These are phyloP conservation scores for Chalciporus piperatus DNA, from an alignment of 768 basidiomycete genomes.

Conservation along the genomic window DNA sequence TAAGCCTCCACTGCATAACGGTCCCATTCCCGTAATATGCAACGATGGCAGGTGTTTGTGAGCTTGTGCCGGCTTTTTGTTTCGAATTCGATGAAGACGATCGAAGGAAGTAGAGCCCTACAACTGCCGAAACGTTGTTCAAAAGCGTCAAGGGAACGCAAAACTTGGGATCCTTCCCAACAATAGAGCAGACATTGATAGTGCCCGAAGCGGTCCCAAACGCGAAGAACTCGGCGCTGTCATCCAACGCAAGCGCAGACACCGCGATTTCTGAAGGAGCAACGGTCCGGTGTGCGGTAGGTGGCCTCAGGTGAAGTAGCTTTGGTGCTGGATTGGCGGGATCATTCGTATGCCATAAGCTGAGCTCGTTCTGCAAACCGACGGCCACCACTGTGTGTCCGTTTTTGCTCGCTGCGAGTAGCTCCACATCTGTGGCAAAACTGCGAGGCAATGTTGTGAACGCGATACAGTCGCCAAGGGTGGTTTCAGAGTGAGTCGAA, in stretches of 20 bases:
- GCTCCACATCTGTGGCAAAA: conserved; percentile 78
- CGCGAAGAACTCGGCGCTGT: conserved; percentile 59
- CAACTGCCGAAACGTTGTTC: conserved; percentile 47
- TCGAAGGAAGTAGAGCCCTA: conserved; percentile 48
- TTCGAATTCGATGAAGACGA: conserved; percentile 5
- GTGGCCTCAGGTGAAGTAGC: neutral
- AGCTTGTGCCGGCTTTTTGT: conserved; percentile 18
- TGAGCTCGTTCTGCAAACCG: conserved; percentile 75
- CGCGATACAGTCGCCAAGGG: conserved; percentile 43
- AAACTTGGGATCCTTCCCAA: conserved; percentile 34
- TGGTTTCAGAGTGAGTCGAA: conserved; percentile 20
- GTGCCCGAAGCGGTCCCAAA: conserved; percentile 69
- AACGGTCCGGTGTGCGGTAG: conserved; percentile 47
- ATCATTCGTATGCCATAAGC: conserved; percentile 58
- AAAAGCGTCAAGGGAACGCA: conserved; percentile 42
- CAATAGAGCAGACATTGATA: conserved; percentile 62
- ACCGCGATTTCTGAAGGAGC: conserved; percentile 49
- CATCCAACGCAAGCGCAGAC: conserved; percentile 63
- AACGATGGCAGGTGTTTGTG: conserved; percentile 33
- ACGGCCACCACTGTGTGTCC: conserved; percentile 67
- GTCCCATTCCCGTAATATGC: conserved; percentile 59
- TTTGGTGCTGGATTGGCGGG: conserved; percentile 11
- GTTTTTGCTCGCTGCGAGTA: conserved; percentile 68
- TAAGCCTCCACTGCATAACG: conserved; percentile 50
- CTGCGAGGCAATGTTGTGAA: conserved; percentile 79